These are phyloP conservation scores for Penicillium janthinellum DNA, from an alignment of 2,329 filamentous ascomycete species.

Conservation along the genomic window DNA sequence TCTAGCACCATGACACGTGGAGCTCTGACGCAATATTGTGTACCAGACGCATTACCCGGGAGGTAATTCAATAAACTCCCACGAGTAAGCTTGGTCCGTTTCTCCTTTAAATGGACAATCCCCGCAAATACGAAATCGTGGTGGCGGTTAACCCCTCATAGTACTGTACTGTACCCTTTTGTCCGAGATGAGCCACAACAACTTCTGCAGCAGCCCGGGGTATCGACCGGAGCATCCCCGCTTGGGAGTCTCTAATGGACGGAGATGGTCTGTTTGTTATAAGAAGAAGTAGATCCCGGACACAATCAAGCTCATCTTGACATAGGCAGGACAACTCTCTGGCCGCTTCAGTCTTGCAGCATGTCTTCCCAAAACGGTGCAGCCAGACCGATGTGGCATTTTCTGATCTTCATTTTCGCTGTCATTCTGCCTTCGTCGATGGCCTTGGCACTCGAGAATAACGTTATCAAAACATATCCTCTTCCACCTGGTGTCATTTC, in stretches of 20 bases:
- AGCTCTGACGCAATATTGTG: neutral
- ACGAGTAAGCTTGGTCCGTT: neutral
- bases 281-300: neutral
- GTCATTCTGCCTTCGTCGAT: neutral
- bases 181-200: neutral
- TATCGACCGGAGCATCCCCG: neutral
- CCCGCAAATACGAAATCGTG: neutral
- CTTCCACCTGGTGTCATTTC: neutral
- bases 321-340: neutral
- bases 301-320: neutral
- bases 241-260: neutral
- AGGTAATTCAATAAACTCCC: neutral
- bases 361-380: neutral
- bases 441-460: neutral
- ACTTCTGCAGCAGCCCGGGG: neutral
- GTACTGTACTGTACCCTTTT: neutral
- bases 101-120: neutral
- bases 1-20: neutral
- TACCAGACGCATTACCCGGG: neutral
- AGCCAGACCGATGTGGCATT: neutral
- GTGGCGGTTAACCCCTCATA: neutral
- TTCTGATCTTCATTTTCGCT: neutral
- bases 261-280: neutral
- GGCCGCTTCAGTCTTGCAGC: neutral
- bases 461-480: neutral